Base-by-base conservation (phyloP, 257 asterid genomes). In the Ocimum tenuiflorum region DNA sequence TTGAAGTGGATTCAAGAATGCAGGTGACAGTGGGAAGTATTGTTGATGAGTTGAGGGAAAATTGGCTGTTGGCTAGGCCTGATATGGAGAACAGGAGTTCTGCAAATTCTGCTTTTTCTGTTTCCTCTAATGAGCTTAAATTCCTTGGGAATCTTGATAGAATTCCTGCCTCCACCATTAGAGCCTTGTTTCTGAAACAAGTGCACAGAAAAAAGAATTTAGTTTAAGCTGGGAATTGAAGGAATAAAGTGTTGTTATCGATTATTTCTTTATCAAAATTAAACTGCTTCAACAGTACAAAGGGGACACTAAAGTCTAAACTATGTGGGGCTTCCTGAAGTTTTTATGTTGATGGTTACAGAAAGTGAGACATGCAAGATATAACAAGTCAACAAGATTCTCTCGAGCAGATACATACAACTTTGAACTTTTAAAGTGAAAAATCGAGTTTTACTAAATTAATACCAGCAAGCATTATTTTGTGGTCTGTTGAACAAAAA, bases 91-190 rank as follows among this genome's bases (percentile, higher is more conserved):
- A 18, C 35, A 89, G 78, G 50, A 92, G 88, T 14, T 80, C 77
- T 46, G 89, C 83, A 49, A 80, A 73, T 58, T 82, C 94, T 67
- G 73, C 80, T 74, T 67, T 84, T 0, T 70, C 41, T 24, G 75
- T 24, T 79, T 81, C 94, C 8, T 82, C 94, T 22, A 76, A 50
- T 8, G 18, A 59, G 36, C 50, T 77, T 2, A 65, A 18, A 36
- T 80, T 77, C 27, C 49, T 43, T 0, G 98, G 92, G 75, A 92
- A 46, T 69, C 60, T 82, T 23, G 89, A 76, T 17, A 89, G 55
- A 65, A 92, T 77, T 72, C 98, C 96, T 38, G 97, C 85, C 69
- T 89, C 97, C 70, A 92, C 86, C 86, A 92, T 87, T 15, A 80
- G 75, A 77, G 85, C 85, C 81, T 87, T 92, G 94, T 85, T 92